Conservation (phyloP, 2,329 filamentous ascomycete species). For the Epichloe gansuensis region DNA sequence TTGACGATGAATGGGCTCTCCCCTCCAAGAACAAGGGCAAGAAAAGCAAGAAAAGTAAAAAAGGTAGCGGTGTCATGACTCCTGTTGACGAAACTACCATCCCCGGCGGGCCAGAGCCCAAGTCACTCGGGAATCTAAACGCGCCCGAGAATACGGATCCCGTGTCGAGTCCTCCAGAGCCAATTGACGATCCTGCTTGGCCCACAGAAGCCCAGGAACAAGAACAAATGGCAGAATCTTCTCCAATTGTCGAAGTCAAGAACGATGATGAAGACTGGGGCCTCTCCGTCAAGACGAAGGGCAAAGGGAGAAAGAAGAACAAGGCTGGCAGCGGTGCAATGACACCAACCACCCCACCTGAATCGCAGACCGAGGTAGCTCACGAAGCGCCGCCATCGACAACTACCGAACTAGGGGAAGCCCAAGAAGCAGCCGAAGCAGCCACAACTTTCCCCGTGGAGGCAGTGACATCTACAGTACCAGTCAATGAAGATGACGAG, state of each 20-base stretch:
- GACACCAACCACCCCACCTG: slow-evolving; percentile 2
- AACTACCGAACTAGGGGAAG: background rate
- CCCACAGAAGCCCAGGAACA: background rate
- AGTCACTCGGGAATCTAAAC: background rate
- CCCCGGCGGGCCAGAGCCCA: background rate
- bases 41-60: slow-evolving; percentile 4
- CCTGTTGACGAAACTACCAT: background rate
- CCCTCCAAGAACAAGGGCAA: slow-evolving; percentile 2
- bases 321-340: slow-evolving; percentile 6
- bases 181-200: background rate
- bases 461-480: background rate
- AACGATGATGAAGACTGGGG: slow-evolving; percentile 14
- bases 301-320: slow-evolving; percentile 24
- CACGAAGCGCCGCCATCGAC: background rate
- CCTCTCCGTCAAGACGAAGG: slow-evolving; percentile 29
- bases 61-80: background rate
- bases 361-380: background rate
- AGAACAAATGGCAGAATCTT: background rate
- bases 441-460: background rate
- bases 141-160: background rate
- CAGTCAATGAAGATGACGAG: slow-evolving; percentile 7
- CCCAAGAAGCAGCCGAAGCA: background rate
- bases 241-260: slow-evolving; percentile 4
- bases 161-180: background rate
- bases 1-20: slow-evolving; percentile 2